Conservation (phyloP, 2,329 filamentous ascomycete genomes). For the Tolypocladium tropicale region DNA sequence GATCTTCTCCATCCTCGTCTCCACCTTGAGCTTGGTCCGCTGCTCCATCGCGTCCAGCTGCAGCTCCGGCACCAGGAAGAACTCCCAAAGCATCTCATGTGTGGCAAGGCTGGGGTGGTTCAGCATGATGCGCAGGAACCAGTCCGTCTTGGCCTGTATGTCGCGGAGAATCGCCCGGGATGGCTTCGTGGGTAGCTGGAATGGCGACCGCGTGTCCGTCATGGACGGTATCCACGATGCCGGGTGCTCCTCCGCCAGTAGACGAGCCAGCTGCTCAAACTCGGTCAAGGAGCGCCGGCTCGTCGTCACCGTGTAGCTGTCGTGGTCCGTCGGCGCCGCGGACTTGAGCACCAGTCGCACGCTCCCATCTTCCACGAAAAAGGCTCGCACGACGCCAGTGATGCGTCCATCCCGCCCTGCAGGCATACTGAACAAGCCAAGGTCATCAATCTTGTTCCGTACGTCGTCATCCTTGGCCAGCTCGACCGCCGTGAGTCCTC, state of each 20-base stretch:
- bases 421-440: slow-evolving; percentile 70
- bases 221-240: slow-evolving; percentile 88
- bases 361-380: slow-evolving; percentile 94
- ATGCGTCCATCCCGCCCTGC: slow-evolving; percentile 68
- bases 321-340: slow-evolving; percentile 69
- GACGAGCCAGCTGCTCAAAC: slow-evolving; percentile 81
- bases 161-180: slow-evolving; percentile 80
- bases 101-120: slow-evolving; percentile 86
- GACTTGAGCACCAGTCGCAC: slow-evolving; percentile 91
- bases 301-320: slow-evolving; percentile 88
- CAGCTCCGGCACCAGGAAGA: slow-evolving; percentile 92
- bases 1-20: slow-evolving; percentile 72
- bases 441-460: slow-evolving; percentile 88
- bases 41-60: slow-evolving; percentile 84
- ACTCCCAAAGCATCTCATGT: slow-evolving; percentile 97
- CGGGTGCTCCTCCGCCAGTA: slow-evolving; percentile 80
- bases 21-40: slow-evolving; percentile 76
- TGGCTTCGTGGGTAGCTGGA: slow-evolving; percentile 86
- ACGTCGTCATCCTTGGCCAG: slow-evolving; percentile 97
- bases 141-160: slow-evolving; percentile 76
- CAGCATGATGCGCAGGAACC: slow-evolving; percentile 78
- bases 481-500: slow-evolving; percentile 89
- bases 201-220: slow-evolving; percentile 70
- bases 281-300: slow-evolving; percentile 79
- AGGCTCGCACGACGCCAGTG: slow-evolving; percentile 87